Percentiles rank a stretch among this genome's conserved stretches.
Conservation (phyloP, 768 basidiomycete species). For the Mrakia gelida region DNA sequence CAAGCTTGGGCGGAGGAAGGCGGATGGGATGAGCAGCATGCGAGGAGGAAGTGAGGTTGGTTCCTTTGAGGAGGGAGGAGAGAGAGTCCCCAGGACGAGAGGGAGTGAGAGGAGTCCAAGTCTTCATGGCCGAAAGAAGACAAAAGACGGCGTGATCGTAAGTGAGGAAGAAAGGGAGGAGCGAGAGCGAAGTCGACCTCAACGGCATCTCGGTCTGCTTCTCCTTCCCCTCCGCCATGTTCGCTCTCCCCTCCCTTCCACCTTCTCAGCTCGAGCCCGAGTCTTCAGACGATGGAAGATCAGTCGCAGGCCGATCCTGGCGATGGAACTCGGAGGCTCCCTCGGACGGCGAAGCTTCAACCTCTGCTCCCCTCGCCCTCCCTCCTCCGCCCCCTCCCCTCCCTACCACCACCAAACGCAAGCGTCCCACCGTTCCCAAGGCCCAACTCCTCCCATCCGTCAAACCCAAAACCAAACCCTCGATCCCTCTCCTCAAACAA, state of each 20-base stretch:
- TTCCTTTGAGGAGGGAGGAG: slow-evolving; percentile 5
- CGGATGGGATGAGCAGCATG: slow-evolving; percentile 21
- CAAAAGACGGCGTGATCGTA: not conserved
- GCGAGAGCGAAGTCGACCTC: not conserved
- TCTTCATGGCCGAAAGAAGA: not conserved
- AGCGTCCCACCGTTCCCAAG: too few relatives aligned
- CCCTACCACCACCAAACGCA: too few relatives aligned
- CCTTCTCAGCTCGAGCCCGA: too few relatives aligned
- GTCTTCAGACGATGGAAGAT: too few relatives aligned
- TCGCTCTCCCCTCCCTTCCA: not conserved
- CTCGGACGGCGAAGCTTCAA: too few relatives aligned
- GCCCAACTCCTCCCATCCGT: not conserved
- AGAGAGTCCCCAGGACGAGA: slow-evolving; percentile 8
- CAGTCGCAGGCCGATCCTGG: too few relatives aligned
- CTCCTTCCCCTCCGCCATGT: not conserved
- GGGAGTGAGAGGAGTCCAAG: slow-evolving; percentile 19
- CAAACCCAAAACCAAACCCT: not conserved
- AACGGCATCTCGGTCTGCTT: not conserved
- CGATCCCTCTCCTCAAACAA: not conserved
- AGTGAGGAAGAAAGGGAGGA: not conserved
- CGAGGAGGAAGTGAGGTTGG: not conserved
- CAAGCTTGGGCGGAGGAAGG: slow-evolving; percentile 35
- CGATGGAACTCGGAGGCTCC: too few relatives aligned
- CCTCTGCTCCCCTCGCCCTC: too few relatives aligned
- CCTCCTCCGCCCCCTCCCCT: too few relatives aligned